phyloP scores from a whole-genome alignment of 768 basidiomycete species.

The Inosperma sp. region DNA sequence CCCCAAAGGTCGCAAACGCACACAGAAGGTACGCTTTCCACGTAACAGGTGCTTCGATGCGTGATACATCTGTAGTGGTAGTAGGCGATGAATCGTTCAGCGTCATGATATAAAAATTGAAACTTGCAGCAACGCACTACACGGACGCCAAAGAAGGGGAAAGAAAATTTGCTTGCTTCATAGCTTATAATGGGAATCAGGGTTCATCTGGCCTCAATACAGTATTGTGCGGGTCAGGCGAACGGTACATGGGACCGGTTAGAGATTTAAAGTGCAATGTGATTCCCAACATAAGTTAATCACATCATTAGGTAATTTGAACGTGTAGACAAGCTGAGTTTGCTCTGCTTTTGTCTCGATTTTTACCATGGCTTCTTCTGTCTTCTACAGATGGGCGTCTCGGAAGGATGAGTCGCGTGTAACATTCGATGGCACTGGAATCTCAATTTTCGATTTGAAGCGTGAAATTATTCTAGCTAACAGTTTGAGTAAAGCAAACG shows the following conservation, averaged over 20 bases:
- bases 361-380: slow-evolving; percentile 71
- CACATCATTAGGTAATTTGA: too few relatives aligned
- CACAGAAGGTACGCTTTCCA: slow-evolving; percentile 19
- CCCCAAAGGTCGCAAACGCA: slow-evolving; percentile 46
- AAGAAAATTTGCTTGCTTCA: too few relatives aligned
- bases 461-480: slow-evolving; percentile 97
- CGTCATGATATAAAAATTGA: background rate
- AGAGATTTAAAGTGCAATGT: too few relatives aligned
- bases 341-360: slow-evolving; percentile 26
- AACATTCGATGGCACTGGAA: slow-evolving; percentile 97
- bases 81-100: background rate
- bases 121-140: too few relatives aligned
- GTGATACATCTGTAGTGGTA: background rate
- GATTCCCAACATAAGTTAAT: too few relatives aligned
- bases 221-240: too few relatives aligned
- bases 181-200: too few relatives aligned
- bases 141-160: too few relatives aligned
- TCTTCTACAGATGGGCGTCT: slow-evolving; percentile 97
- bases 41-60: slow-evolving; percentile 8
- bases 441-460: slow-evolving; percentile 98
- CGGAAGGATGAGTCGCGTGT: slow-evolving; percentile 92
- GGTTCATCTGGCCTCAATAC: too few relatives aligned
- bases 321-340: background rate
- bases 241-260: too few relatives aligned
- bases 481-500: slow-evolving; percentile 92